Evolutionary conservation across 2,329 filamentous ascomycete genomes (phyloP).

Genomic region (Periconia macrospinosa): DNA sequence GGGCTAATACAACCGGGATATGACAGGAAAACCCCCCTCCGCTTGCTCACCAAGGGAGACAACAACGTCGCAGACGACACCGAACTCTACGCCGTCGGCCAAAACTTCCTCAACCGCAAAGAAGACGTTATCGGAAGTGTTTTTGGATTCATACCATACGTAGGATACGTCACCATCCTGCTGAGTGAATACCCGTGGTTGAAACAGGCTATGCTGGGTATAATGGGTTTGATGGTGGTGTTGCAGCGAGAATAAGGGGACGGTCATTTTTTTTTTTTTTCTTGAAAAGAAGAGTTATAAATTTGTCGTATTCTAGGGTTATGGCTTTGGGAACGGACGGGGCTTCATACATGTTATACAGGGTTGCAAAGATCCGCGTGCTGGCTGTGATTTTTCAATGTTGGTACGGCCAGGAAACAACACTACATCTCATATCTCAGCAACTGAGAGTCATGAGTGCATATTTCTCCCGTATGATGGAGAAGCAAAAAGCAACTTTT

Average conservation of each 20-base stretch:
- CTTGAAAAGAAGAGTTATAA: no score
- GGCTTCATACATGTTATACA: no score
- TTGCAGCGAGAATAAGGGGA: slow-evolving; percentile 75
- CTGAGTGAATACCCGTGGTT: slow-evolving; percentile 95
- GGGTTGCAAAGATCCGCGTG: no score
- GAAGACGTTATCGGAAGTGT: slow-evolving; percentile 94
- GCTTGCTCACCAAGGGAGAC: slow-evolving; percentile 94
- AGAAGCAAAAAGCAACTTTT: no score
- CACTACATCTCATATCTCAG: no score
- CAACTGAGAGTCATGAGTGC: no score
- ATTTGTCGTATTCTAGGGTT: no score
- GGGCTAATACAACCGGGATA: neutral
- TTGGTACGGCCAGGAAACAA: no score
- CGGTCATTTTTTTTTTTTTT: no score
- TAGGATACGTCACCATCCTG: slow-evolving; percentile 96
- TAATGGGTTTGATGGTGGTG: slow-evolving; percentile 94
- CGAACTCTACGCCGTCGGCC: slow-evolving; percentile 81
- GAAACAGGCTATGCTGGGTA: slow-evolving; percentile 89
- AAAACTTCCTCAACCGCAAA: slow-evolving; percentile 79
- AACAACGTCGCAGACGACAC: slow-evolving; percentile 95
- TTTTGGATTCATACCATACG: slow-evolving; percentile 86
- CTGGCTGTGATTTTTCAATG: no score
- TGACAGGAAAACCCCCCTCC: slow-evolving; percentile 50
- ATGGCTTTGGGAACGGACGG: no score
- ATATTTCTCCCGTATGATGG: no score